Percentiles rank a stretch among this genome's conserved stretches.
Evolutionary conservation across 2,329 filamentous ascomycete species (phyloP).

Genomic region (Chaetomiaceae sp.): DNA sequence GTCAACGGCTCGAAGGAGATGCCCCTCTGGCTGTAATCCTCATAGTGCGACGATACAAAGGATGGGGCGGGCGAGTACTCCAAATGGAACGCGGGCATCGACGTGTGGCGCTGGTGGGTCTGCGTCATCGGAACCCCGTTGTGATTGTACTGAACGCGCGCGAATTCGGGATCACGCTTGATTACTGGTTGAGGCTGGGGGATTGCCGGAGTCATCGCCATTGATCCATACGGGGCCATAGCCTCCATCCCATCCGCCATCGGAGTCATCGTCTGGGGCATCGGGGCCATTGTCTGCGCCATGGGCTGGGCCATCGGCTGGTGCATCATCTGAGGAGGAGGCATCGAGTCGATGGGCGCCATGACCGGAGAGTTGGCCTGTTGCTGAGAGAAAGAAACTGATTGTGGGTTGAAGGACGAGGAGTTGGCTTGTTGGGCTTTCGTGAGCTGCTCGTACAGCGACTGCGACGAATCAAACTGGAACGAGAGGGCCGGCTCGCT

Average conservation of each 20-base stretch:
- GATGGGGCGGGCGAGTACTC: slow-evolving; percentile 98
- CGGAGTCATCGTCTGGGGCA: slow-evolving; percentile 48
- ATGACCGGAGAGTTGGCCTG: slow-evolving; percentile 86
- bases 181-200: slow-evolving; percentile 65
- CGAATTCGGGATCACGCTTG: slow-evolving; percentile 85
- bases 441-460: slow-evolving; percentile 97
- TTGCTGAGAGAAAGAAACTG: slow-evolving; percentile 63
- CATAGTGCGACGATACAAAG: slow-evolving; percentile 97
- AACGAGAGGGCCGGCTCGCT: slow-evolving; percentile 97
- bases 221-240: slow-evolving; percentile 65
- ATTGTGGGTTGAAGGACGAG: slow-evolving; percentile 86
- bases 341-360: slow-evolving; percentile 89
- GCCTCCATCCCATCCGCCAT: slow-evolving; percentile 63
- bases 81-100: slow-evolving; percentile 92
- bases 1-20: slow-evolving; percentile 97
- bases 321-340: slow-evolving; percentile 59
- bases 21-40: slow-evolving; percentile 94
- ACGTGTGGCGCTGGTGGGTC: slow-evolving; percentile 86
- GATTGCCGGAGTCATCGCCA: slow-evolving; percentile 63
- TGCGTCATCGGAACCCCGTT: slow-evolving; percentile 82
- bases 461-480: slow-evolving; percentile 98
- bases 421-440: slow-evolving; percentile 99
- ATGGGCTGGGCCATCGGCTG: slow-evolving; percentile 33
- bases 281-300: slow-evolving; percentile 1
- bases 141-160: slow-evolving; percentile 81